Evolutionary conservation across 805 yeast species (phyloP), one percentile per base, ranked within the genome.

Genomic region (Candida jianshihensis): DNA sequence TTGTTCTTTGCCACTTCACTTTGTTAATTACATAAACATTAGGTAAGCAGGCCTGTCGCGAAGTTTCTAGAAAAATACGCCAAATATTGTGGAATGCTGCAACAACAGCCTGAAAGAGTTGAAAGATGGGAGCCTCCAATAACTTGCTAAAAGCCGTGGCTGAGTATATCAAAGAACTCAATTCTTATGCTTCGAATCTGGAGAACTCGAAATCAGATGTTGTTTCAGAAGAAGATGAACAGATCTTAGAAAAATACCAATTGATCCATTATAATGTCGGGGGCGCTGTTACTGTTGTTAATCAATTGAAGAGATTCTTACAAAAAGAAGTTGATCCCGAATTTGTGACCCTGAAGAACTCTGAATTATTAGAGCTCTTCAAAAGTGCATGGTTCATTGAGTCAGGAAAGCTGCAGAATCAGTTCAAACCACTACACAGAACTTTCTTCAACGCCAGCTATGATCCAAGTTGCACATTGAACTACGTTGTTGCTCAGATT

Each of bases 261-360:
- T 20, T 66, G 69, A 30, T 62, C 28, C 68, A 73, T 5, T 70
- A 66, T 19, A 70, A 61, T 11, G 42, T 62, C 6, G 75, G 74
- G 1, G 74, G 70, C 1, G 65, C 56, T 4, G 25, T 63, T 2
- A 70, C 72, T 3, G 52, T 42, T 14, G 47, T 44, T 4, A 47
- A 39, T 9, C 31, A 34, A 5, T 15, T 47, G 19, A 34, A 35
- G 32, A 33, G 24, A 5, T n/a, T 44, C 11, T 16, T 34, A 18
- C 13, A 21, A 7, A 14, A 30, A 5, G 25, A 32, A 5, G 17
- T 3, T 6, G 31, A 13, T 14, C n/a, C 14, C 14, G 41, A 19
- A 10, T 39, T 38, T 1, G 35, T 26, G 3, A 14, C 21, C 7
- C 31, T 36, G 30, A 30, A 29, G 19, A 36, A 40, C 28, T 10